Evolutionary conservation across 768 basidiomycete genomes (phyloP), one percentile per base, ranked within the genome.

Genomic region (Auricularia sp.): DNA sequence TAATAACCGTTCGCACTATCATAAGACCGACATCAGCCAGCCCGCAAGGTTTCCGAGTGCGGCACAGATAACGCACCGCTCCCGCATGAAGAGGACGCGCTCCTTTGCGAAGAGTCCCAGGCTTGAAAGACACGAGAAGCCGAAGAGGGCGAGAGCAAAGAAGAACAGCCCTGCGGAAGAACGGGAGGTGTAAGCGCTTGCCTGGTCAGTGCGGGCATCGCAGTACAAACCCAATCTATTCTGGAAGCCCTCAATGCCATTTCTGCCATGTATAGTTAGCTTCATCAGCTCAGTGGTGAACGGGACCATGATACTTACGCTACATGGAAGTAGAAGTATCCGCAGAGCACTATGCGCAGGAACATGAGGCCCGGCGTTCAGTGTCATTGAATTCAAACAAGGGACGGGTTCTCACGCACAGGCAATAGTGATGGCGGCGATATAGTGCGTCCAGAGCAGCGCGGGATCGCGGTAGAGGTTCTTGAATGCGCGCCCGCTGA

Each of bases 231-330:
- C 92, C 65, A 95, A 80, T 68, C 93, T 82, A 71, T 96, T 95
- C 80, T 98, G 96, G 85, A 99, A 97, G 3, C 96, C 96, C 5
- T 91, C 87, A 61, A 98, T 98, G 75, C 98, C 95, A 71, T 94
- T 88, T 16, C 86, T 87, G 69, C 3, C 11, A 65, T 12, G 35
- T 33, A 18, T 56, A 21, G 54, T 33, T 58, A 34, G 33, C 36
- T 35, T 21, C 51, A 51, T 33, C 14, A n/a, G 43, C 39, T 39
- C 11, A 7, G n/a, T 16, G 18, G 58, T 23, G 23, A 33, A 59
- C 63, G 10, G 36, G 29, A 60, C n/a, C 29, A 44, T 7, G 47
- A 54, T n/a, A 74, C 84, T 68, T 73, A 86, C 84, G 88, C 87
- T 63, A 97, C 87, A 64, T 91, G 83, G 71, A 89, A 88, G 79